phyloP scores from a whole-genome alignment of 2,329 filamentous ascomycete species.

The Acrocalymma vagum region DNA sequence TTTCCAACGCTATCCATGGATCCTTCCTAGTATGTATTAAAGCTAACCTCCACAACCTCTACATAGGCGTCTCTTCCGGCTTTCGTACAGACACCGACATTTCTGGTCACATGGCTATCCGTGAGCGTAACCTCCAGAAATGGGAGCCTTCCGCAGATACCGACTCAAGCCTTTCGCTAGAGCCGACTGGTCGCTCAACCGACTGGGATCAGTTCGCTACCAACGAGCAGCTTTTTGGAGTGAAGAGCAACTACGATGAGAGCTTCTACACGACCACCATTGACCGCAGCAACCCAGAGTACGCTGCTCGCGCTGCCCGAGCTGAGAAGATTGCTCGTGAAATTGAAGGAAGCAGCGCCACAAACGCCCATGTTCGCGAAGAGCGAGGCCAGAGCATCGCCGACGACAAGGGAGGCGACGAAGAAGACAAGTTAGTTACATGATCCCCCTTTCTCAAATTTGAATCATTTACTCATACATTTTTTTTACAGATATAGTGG shows the following conservation, averaged over 20 bases:
- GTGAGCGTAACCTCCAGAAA: constrained; percentile 79
- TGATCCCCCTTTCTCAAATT: too few relatives aligned
- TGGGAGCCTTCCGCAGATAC: constrained; percentile 77
- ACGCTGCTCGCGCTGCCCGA: constrained; percentile 77
- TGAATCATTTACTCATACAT: too few relatives aligned
- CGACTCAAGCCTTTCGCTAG: constrained; percentile 74
- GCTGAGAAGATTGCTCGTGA: constrained; percentile 85
- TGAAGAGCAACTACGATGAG: constrained; percentile 91
- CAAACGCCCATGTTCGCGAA: constrained; percentile 86
- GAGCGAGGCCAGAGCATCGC: constrained; percentile 77
- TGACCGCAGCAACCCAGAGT: constrained; percentile 82
- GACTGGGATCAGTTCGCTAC: constrained; percentile 94
- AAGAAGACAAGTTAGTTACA: constrained; percentile 90
- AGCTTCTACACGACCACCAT: constrained; percentile 94
- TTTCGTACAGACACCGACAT: constrained; percentile 93
- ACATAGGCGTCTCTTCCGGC: constrained; percentile 51
- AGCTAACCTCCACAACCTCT: too few relatives aligned
- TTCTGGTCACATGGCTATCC: constrained; percentile 73
- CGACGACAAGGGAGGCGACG: constrained; percentile 75
- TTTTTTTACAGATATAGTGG: constrained; percentile 77
- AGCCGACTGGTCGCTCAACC: constrained; percentile 55
- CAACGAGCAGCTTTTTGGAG: constrained; percentile 87
- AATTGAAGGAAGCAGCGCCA: constrained; percentile 79
- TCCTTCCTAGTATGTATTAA: constrained; percentile 48
- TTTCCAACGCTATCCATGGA: constrained; percentile 55